Percentiles rank a stretch among this genome's conserved stretches.
Evolutionary conservation across 1,284 basidiomycete species (phyloP).

Genomic region (Hemileia vastatrix): DNA sequence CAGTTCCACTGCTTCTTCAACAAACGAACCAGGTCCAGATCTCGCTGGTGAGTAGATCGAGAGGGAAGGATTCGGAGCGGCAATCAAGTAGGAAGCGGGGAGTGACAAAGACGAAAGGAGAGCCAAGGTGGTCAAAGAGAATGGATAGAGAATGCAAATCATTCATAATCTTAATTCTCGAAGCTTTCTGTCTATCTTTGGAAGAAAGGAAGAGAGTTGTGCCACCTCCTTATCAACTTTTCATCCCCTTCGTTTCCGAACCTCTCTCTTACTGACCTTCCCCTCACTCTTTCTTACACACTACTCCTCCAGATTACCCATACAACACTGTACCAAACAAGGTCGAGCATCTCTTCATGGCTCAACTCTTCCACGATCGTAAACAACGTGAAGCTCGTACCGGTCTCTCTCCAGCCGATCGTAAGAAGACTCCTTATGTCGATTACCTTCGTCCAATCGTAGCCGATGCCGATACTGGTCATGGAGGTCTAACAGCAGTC

Average conservation of each 20-base stretch:
- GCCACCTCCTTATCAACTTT: not conserved
- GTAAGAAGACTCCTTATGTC: constrained; percentile 45
- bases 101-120: too few species aligned
- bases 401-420: constrained; percentile 58
- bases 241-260: not conserved
- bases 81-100: not conserved
- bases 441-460: constrained; percentile 48
- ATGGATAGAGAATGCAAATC: constrained; percentile 4
- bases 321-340: constrained; percentile 58
- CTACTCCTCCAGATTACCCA: constrained; percentile 50
- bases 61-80: not conserved
- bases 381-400: constrained; percentile 52
- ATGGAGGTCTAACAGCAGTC: constrained; percentile 56
- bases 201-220: too few species aligned
- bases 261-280: not conserved
- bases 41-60: too few species aligned
- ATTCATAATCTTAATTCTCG: not conserved
- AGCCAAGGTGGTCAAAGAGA: not conserved
- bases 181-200: not conserved
- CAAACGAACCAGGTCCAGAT: not conserved
- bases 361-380: constrained; percentile 57
- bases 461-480: constrained; percentile 50
- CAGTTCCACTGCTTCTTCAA: constrained; percentile 8
- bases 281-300: too few species aligned
- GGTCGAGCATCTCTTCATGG: constrained; percentile 56